Percentiles rank a stretch among this genome's conserved stretches.
These are phyloP conservation scores for Trichoderma simmonsii DNA, from an alignment of 2,329 filamentous ascomycete species.

Conservation along the genomic window DNA sequence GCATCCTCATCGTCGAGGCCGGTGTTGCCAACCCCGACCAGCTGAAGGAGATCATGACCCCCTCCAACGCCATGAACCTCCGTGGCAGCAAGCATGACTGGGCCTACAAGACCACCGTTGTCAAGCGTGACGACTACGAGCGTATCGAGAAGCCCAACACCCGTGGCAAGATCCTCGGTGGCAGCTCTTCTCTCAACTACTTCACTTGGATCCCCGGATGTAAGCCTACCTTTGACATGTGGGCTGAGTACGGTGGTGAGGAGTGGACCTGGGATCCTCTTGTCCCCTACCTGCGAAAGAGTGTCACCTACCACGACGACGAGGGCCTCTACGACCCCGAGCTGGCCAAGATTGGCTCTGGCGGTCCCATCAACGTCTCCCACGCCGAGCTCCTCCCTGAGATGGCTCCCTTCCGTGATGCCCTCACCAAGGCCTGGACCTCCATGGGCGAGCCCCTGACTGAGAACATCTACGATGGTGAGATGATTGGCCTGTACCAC, in stretches of 20 bases:
- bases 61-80: slow-evolving; percentile 50
- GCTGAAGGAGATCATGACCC: slow-evolving; percentile 52
- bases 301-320: slow-evolving; percentile 58
- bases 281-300: slow-evolving; percentile 52
- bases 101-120: slow-evolving; percentile 60
- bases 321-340: slow-evolving; percentile 41
- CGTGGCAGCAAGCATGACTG: slow-evolving; percentile 56
- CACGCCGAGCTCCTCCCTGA: slow-evolving; percentile 54
- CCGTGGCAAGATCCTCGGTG: slow-evolving; percentile 57
- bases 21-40: slow-evolving; percentile 47
- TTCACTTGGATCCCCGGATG: slow-evolving; percentile 61
- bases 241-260: slow-evolving; percentile 70
- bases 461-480: slow-evolving; percentile 55
- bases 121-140: slow-evolving; percentile 57
- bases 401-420: slow-evolving; percentile 48
- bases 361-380: slow-evolving; percentile 52
- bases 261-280: slow-evolving; percentile 57
- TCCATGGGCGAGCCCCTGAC: slow-evolving; percentile 49
- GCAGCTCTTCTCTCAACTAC: slow-evolving; percentile 59
- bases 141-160: slow-evolving; percentile 63
- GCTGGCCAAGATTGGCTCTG: slow-evolving; percentile 48
- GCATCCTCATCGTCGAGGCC: slow-evolving; percentile 47
- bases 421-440: slow-evolving; percentile 50
- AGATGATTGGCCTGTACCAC: slow-evolving; percentile 51
- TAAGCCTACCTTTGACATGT: slow-evolving; percentile 60